Evolutionary conservation across 164 flowering plant species (phyloP).

Genomic region (Sedum album): DNA sequence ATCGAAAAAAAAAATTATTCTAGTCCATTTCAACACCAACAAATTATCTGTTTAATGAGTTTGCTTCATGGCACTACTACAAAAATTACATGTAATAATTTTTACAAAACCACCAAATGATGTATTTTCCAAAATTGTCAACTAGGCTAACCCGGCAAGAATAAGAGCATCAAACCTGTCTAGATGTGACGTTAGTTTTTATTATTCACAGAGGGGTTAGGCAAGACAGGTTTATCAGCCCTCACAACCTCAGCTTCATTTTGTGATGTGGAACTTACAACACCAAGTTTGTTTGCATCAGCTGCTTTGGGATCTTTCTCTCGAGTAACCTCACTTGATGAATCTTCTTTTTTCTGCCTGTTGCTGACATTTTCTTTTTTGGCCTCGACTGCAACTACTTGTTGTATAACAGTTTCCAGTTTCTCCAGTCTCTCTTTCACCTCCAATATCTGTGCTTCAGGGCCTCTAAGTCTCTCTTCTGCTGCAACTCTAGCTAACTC

Average conservation of each 20-base stretch:
- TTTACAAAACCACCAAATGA: too few relatives aligned
- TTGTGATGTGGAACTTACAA: not conserved
- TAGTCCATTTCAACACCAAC: too few relatives aligned
- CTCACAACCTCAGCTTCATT: not conserved
- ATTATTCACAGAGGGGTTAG: not conserved
- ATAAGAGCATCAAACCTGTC: not conserved
- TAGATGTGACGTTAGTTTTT: not conserved
- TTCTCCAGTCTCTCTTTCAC: too few relatives aligned
- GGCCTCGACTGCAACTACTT: slow-evolving; percentile 38
- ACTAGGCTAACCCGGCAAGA: not conserved
- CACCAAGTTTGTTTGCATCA: too few relatives aligned
- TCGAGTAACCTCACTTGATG: not conserved
- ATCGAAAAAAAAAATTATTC: too few relatives aligned
- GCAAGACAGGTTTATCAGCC: not conserved
- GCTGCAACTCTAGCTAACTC: too few relatives aligned
- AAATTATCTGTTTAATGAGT: too few relatives aligned
- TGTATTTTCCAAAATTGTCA: too few relatives aligned
- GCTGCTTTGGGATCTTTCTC: not conserved
- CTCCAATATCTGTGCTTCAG: slow-evolving; percentile 33
- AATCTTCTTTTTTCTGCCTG: not conserved
- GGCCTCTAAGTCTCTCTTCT: slow-evolving; percentile 24
- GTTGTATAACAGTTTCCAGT: too few relatives aligned
- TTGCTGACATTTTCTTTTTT: not conserved
- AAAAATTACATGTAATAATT: too few relatives aligned
- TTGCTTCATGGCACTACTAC: too few relatives aligned